Conservation (phyloP, 1,284 basidiomycete species). For the Xerocomus cyaneibrunnescens region DNA sequence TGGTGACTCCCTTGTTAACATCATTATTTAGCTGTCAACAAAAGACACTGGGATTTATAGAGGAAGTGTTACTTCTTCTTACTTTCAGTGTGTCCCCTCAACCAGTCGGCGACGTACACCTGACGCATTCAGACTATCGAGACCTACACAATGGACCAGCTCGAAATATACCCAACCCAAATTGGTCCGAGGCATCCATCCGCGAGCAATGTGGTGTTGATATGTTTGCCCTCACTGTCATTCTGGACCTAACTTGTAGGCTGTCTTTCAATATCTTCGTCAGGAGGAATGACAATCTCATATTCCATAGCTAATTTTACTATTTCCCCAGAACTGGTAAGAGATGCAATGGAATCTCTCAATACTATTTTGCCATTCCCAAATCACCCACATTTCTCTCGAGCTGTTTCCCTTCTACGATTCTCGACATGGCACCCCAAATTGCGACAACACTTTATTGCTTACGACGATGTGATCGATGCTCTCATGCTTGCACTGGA, state of each 20-base stretch:
- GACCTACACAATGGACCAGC: background rate
- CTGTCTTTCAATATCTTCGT: no score
- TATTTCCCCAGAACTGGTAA: background rate
- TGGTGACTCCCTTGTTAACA: background rate
- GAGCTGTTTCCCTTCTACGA: background rate
- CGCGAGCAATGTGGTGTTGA: background rate
- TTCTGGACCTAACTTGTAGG: conserved; percentile 1
- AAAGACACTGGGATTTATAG: background rate
- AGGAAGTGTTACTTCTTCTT: conserved; percentile 6
- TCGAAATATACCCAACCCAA: background rate
- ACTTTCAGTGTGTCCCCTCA: background rate
- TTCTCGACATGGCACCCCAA: background rate
- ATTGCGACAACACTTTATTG: background rate
- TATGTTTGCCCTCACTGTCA: conserved; percentile 2
- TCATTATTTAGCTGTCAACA: background rate
- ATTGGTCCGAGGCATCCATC: background rate
- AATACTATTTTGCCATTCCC: background rate
- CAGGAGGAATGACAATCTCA: background rate
- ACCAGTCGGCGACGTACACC: no score
- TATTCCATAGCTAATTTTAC: background rate
- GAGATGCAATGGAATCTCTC: background rate
- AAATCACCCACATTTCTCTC: background rate
- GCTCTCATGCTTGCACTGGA: no score
- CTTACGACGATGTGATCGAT: background rate
- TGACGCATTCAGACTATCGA: background rate